These are phyloP conservation scores for Phytopythium helicoides DNA, from an alignment of 352 stramenopile genomes.

Conservation along the genomic window DNA sequence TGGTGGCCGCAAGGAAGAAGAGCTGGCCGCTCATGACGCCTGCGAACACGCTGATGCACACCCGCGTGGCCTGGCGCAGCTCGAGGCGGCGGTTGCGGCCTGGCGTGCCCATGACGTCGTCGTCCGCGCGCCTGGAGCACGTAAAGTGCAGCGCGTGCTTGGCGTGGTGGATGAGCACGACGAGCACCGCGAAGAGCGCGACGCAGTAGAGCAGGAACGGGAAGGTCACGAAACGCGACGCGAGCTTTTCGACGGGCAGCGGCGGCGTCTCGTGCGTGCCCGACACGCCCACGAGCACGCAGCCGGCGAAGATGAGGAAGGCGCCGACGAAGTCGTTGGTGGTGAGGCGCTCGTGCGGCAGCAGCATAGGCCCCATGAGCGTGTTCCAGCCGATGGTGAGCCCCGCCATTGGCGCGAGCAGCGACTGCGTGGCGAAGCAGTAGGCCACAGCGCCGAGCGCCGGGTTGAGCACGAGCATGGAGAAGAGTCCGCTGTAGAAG, in stretches of 20 bases:
- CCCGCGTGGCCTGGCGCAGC: conserved; percentile 37
- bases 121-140: no score
- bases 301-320: conserved; percentile 72
- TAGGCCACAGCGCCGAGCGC: conserved; percentile 61
- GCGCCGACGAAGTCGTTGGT: conserved; percentile 76
- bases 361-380: conserved; percentile 61
- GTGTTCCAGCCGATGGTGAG: conserved; percentile 85
- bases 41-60: conserved; percentile 58
- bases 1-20: conserved; percentile 68
- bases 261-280: conserved; percentile 60
- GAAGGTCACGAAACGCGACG: conserved; percentile 44
- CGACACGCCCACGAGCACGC: conserved; percentile 66
- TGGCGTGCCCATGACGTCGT: conserved; percentile 10
- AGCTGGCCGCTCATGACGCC: conserved; percentile 75
- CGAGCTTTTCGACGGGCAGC: conserved; percentile 52
- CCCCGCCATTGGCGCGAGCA: conserved; percentile 75
- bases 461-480: conserved; percentile 77
- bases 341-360: conserved; percentile 67
- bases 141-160: conserved; percentile 50
- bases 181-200: conserved; percentile 31
- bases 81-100: conserved; percentile 22
- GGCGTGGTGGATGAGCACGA: conserved; percentile 55
- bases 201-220: conserved; percentile 64
- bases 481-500: conserved; percentile 65
- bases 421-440: conserved; percentile 75